Conservation (phyloP, 768 basidiomycete species). For the Trametes meyenii region DNA sequence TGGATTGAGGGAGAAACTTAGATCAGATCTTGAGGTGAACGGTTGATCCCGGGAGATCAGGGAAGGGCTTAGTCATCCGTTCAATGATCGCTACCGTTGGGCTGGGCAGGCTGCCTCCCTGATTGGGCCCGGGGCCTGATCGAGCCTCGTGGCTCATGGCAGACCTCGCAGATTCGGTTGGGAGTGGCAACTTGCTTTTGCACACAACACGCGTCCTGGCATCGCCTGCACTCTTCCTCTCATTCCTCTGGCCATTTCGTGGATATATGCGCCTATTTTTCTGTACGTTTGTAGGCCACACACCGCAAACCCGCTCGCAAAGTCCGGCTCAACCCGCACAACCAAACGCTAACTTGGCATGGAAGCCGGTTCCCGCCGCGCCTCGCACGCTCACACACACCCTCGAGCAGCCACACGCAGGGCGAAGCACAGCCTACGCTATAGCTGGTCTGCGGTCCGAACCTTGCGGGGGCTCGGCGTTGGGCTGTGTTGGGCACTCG, state of each 20-base stretch:
- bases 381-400: neutral
- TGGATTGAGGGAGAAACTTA: neutral
- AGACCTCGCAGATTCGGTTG: too few species aligned
- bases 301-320: neutral
- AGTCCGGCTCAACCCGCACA: neutral
- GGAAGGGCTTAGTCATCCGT: slow-evolving; percentile 11
- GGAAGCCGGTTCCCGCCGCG: slow-evolving; percentile 6
- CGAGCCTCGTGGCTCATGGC: neutral
- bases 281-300: neutral
- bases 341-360: slow-evolving; percentile 9
- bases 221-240: neutral
- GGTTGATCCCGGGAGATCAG: slow-evolving; percentile 7
- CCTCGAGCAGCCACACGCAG: neutral
- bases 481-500: too few species aligned
- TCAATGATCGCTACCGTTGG: neutral
- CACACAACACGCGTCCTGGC: neutral
- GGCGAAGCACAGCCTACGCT: neutral
- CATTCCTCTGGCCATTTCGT: too few species aligned
- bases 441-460: too few species aligned
- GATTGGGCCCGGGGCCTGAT: slow-evolving; percentile 3
- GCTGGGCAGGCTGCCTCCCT: neutral
- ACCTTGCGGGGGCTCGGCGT: too few species aligned
- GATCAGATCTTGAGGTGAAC: neutral
- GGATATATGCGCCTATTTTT: neutral
- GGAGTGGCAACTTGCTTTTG: neutral